Conservation (phyloP, 768 basidiomycete species). For the Crassisporium funariophilum region DNA sequence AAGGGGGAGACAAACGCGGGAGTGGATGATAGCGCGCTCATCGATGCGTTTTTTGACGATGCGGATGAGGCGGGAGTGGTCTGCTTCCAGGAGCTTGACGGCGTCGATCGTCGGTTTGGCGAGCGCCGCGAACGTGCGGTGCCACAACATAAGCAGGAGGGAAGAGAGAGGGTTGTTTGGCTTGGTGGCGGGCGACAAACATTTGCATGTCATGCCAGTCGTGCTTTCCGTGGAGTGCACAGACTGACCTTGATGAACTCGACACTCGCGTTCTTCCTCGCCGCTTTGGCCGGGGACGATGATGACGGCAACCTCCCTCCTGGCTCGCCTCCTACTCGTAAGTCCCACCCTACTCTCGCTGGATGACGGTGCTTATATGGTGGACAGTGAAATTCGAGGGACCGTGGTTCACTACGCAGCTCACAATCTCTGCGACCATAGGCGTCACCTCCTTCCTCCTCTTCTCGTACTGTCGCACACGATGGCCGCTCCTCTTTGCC, state of each 20-base stretch:
- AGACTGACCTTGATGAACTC: too few relatives aligned
- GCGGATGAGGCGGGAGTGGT: slow-evolving; percentile 54
- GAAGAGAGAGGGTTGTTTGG: slow-evolving; percentile 19
- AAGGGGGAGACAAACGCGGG: slow-evolving; percentile 37
- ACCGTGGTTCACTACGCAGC: slow-evolving; percentile 94
- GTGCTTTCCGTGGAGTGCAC: slow-evolving; percentile 19
- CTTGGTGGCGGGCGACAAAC: slow-evolving; percentile 15
- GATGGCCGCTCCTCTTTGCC: slow-evolving; percentile 90
- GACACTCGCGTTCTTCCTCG: slow-evolving; percentile 23
- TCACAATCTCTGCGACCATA: slow-evolving; percentile 73
- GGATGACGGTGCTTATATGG: slow-evolving; percentile 6
- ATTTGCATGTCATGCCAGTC: slow-evolving; percentile 6
- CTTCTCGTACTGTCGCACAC: slow-evolving; percentile 86
- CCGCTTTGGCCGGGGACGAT: slow-evolving; percentile 24
- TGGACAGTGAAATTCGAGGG: slow-evolving; percentile 77
- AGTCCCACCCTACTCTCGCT: slow-evolving; percentile 22
- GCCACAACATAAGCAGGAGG: slow-evolving; percentile 18
- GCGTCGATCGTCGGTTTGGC: slow-evolving; percentile 11
- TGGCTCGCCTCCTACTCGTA: slow-evolving; percentile 66
- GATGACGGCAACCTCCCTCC: slow-evolving; percentile 52
- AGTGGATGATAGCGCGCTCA: slow-evolving; percentile 45
- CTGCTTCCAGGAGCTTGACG: slow-evolving; percentile 32
- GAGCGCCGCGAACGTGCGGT: slow-evolving; percentile 4
- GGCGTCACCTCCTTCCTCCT: slow-evolving; percentile 80
- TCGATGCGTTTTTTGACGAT: slow-evolving; percentile 57